These are phyloP conservation scores for Podaxis sp. DNA, from an alignment of 768 basidiomycete species.

Conservation along the genomic window DNA sequence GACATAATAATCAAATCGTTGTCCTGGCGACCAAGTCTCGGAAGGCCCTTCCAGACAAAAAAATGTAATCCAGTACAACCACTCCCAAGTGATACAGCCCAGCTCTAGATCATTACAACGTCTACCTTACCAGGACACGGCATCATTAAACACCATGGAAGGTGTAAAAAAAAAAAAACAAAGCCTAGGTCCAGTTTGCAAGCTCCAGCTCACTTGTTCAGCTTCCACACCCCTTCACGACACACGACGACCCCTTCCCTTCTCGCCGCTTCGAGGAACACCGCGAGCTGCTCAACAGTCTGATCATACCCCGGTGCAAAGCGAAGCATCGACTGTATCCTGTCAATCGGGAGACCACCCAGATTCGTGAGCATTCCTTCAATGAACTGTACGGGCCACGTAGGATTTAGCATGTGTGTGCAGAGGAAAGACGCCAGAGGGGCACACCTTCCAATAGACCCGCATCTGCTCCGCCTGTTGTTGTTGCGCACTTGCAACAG, in stretches of 20 bases:
- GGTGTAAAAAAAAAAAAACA: no score
- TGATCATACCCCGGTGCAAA: conserved; percentile 83
- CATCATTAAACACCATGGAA: no score
- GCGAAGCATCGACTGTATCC: conserved; percentile 88
- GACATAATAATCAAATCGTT: conserved; percentile 4
- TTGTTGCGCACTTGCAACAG: conserved; percentile 60
- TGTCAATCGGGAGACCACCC: conserved; percentile 68
- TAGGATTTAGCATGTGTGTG: conserved; percentile 7
- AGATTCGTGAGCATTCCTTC: conserved; percentile 92
- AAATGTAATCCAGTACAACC: no score
- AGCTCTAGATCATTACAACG: no score
- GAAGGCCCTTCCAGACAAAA: no score
- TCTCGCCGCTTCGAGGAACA: conserved; percentile 80
- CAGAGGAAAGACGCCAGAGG: background rate
- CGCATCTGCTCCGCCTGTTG: conserved; percentile 85
- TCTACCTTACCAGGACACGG: no score
- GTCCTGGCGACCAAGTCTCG: background rate
- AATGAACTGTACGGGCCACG: conserved; percentile 58
- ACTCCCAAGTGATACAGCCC: no score
- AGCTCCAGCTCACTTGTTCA: conserved; percentile 28
- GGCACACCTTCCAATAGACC: conserved; percentile 77
- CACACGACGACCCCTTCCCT: conserved; percentile 73
- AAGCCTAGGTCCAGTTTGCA: no score
- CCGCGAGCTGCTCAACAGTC: conserved; percentile 72
- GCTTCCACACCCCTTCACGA: conserved; percentile 70